Conservation (phyloP, 768 basidiomycete species). For the Lactarius evosmus region DNA sequence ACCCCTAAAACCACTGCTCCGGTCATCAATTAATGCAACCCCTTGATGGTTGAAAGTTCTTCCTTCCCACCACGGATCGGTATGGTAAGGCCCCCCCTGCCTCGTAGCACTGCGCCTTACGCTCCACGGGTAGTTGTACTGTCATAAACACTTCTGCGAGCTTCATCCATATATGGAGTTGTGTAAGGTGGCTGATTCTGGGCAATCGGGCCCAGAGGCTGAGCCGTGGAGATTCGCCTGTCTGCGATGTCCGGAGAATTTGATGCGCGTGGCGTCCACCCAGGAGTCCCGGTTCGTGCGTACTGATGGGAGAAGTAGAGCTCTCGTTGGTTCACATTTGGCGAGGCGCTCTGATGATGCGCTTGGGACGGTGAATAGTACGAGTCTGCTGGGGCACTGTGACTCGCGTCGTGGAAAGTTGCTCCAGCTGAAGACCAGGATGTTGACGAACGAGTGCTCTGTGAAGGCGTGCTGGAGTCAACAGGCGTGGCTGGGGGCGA, state of each 20-base stretch:
- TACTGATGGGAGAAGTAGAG: slow-evolving; percentile 17
- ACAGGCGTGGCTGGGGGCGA: slow-evolving; percentile 16
- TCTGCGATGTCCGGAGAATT: slow-evolving; percentile 13
- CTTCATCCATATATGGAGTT: slow-evolving; percentile 10
- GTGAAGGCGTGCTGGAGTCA: slow-evolving; percentile 9
- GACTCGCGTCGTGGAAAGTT: not conserved
- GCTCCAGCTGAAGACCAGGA: slow-evolving; percentile 10
- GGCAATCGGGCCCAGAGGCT: slow-evolving; percentile 6
- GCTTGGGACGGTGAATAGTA: slow-evolving; percentile 16
- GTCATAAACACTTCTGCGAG: slow-evolving; percentile 14
- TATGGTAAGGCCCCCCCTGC: not conserved
- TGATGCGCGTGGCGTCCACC: slow-evolving; percentile 15
- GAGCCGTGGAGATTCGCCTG: slow-evolving; percentile 13
- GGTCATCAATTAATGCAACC: not conserved
- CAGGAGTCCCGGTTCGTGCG: slow-evolving; percentile 7
- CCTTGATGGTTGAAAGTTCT: not conserved
- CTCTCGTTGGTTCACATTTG: slow-evolving; percentile 8
- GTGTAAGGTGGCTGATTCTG: slow-evolving; percentile 14
- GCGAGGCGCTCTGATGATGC: slow-evolving; percentile 7
- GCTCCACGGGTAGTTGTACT: slow-evolving; percentile 2
- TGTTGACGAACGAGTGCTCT: slow-evolving; percentile 1
- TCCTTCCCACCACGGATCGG: not conserved
- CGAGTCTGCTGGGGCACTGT: not conserved
- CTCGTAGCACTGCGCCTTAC: not conserved
- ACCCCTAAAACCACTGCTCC: slow-evolving; percentile 1